These are phyloP conservation scores for Cutaneotrichosporon cutaneum DNA, from an alignment of 1,284 basidiomycete species.

Conservation along the genomic window DNA sequence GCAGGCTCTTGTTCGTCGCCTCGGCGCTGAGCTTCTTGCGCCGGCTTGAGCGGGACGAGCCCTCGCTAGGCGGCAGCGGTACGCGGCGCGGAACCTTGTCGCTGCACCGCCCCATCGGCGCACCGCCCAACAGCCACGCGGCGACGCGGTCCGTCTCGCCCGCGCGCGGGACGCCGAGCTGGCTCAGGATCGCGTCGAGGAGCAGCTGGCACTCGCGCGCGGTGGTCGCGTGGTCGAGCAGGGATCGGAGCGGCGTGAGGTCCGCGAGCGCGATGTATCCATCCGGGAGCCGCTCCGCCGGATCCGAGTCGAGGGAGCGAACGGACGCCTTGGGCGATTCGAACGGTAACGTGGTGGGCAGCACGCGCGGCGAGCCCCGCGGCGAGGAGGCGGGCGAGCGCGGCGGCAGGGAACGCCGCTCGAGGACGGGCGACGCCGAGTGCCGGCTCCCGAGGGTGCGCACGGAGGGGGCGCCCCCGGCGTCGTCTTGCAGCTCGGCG, in stretches of 20 bases:
- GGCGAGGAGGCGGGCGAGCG: not conserved
- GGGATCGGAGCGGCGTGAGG: conserved; percentile 65
- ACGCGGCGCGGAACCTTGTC: not conserved
- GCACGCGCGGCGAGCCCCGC: not conserved
- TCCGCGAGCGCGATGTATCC: conserved; percentile 41
- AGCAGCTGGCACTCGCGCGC: conserved; percentile 80
- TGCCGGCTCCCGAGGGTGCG: not conserved
- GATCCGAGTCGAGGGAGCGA: conserved; percentile 1
- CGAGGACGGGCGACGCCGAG: not conserved
- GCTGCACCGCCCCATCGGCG: not conserved
- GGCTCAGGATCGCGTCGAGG: conserved; percentile 72
- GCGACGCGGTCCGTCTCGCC: conserved; percentile 33
- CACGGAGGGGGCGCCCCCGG: not conserved
- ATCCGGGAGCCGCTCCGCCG: not conserved
- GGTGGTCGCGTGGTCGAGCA: conserved; percentile 68
- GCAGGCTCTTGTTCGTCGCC: conserved; percentile 20
- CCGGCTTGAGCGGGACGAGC: not conserved
- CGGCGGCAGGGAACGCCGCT: not conserved
- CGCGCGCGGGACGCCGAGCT: conserved; percentile 57
- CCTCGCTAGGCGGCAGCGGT: not conserved
- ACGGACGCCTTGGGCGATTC: not conserved
- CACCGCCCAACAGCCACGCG: conserved; percentile 42
- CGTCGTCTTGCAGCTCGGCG: conserved; percentile 5
- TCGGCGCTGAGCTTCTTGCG: conserved; percentile 11
- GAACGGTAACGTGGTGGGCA: not conserved